Evolutionary conservation across 805 yeast genomes (phyloP).

Genomic region (Wickerhamomyces sydowiorum): DNA sequence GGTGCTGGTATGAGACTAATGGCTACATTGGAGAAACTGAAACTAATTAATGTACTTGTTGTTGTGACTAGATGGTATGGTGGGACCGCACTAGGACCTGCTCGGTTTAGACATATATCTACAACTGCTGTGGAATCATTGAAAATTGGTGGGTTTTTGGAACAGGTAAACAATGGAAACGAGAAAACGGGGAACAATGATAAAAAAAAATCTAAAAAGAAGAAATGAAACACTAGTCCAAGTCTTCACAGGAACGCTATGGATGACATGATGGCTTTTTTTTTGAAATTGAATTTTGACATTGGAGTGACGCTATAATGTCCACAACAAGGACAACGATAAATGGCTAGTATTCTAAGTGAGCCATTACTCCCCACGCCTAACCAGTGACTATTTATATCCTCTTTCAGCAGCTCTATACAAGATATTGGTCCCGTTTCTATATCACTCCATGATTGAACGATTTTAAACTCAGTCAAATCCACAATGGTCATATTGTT

Average conservation of each 20-base stretch:
- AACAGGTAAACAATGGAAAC: neutral
- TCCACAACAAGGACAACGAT: no score
- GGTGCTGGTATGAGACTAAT: slow-evolving; percentile 65
- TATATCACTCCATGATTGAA: neutral
- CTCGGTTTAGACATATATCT: slow-evolving; percentile 63
- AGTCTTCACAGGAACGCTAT: neutral
- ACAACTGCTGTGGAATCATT: slow-evolving; percentile 50
- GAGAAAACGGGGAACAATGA: neutral
- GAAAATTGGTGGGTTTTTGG: slow-evolving; percentile 23
- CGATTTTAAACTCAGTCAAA: neutral
- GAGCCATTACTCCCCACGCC: neutral
- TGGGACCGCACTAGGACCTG: slow-evolving; percentile 67
- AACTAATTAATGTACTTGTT: slow-evolving; percentile 49
- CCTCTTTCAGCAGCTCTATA: neutral
- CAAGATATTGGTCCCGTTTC: neutral
- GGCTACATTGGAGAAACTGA: slow-evolving; percentile 44
- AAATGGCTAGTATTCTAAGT: no score
- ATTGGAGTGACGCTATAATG: neutral
- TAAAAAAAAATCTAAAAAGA: neutral
- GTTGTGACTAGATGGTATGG: slow-evolving; percentile 83
- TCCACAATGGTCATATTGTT: neutral
- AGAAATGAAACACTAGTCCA: neutral
- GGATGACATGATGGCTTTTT: neutral
- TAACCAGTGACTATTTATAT: neutral
- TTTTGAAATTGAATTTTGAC: neutral